Evolutionary conservation across 1,284 basidiomycete genomes (phyloP), one percentile per base, ranked within the genome.

Genomic region (Cutaneotrichosporon dermatis): DNA sequence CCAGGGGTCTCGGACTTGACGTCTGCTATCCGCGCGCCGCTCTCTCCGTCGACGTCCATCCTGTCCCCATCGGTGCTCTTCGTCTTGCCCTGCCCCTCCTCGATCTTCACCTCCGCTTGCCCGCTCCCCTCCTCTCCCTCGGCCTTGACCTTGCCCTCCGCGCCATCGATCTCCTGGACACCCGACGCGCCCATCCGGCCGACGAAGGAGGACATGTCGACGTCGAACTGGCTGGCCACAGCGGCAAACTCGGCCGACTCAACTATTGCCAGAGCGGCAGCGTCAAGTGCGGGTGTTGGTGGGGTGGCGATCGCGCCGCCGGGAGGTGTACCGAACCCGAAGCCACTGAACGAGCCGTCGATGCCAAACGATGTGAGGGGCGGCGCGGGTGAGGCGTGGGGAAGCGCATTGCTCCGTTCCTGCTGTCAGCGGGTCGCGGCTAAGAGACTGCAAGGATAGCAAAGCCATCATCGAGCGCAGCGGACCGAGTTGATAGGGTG

Each of bases 351-450:
- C 9, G 52, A 34, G 5, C 6, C 43, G 6, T 54, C 53, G 36
- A 44, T 34, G 6, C 53, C 53, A 25, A 54, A 54, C 13, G 43
- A 34, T 11, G 43, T 43, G 15, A 54, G 53, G n/a, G 53, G 53
- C 5, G 53, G 53, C n/a, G 36, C 53, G 42, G 53, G 53, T 4
- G 53, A 54, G 25, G 41, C 36, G 43, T 15, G 52, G 52, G 13
- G 25, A 25, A 25, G 25, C 25, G 37, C 44, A 46, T 10, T 13
- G 6, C 11, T 12, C 4, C 53, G 53, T 45, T 54, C 53, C 53
- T 54, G 53, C 36, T 10, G 50, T 51, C 16, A 51, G 50, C 6
- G 25, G n/a, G 43, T n/a, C 13, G 7, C 13, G 12, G 13, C 25
- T 25, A 25, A 25, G 25, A 25, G 25, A 25, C 25, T 25, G 25